These are phyloP conservation scores for Teunomyces stri DNA, from an alignment of 805 yeast species.

Conservation along the genomic window DNA sequence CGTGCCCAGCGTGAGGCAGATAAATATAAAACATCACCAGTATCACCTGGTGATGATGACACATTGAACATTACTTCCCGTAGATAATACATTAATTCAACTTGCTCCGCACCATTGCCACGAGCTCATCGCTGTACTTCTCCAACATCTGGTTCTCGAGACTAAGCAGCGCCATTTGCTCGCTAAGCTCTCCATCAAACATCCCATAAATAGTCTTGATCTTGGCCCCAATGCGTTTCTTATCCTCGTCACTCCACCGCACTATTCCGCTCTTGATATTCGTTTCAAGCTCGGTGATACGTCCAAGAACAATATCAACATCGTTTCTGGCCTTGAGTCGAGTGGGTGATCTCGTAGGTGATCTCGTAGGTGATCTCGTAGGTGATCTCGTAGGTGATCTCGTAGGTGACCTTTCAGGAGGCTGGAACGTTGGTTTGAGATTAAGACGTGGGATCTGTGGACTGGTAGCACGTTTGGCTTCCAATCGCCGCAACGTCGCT, in stretches of 20 bases:
- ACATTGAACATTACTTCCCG: too few relatives aligned
- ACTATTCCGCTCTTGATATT: not conserved
- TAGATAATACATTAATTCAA: constrained; percentile 9
- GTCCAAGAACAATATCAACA: too few relatives aligned
- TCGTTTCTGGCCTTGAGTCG: too few relatives aligned
- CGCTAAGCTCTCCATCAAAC: constrained; percentile 8
- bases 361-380: not conserved
- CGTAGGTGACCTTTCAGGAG: not conserved
- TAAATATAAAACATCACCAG: too few relatives aligned
- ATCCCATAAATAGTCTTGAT: constrained; percentile 17
- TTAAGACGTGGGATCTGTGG: not conserved
- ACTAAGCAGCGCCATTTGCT: not conserved
- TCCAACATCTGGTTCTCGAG: constrained; percentile 18
- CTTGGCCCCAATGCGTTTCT: constrained; percentile 15
- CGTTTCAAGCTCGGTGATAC: not conserved
- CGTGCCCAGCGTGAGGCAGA: constrained; percentile 15
- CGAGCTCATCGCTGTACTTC: constrained; percentile 36
- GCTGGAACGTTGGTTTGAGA: too few relatives aligned
- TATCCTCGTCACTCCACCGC: constrained; percentile 10
- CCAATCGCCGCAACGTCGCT: constrained; percentile 36
- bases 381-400: constrained; percentile 13
- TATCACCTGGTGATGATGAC: too few relatives aligned
- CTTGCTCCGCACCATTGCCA: constrained; percentile 29
- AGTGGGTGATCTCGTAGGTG: not conserved
- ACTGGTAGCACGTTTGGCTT: constrained; percentile 19